Evolutionary conservation across 2,329 filamentous ascomycete species (phyloP).

Genomic region (Seiridium unicorne): DNA sequence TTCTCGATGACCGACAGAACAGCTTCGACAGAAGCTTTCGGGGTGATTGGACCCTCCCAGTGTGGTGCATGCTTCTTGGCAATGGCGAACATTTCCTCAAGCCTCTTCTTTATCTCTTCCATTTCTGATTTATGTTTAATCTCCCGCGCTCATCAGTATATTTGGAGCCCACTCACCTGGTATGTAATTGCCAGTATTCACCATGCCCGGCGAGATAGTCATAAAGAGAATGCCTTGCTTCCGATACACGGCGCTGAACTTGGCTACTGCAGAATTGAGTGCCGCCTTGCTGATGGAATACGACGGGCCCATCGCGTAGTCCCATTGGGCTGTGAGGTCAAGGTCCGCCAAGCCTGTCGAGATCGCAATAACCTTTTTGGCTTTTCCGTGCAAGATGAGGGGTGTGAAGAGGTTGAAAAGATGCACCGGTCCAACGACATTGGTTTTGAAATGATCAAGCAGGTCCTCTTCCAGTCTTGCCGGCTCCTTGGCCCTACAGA

Average conservation of each 20-base stretch:
- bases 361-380: conserved; percentile 53
- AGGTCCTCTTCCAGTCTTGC: conserved; percentile 11
- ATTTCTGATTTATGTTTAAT: background rate
- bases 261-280: conserved; percentile 22
- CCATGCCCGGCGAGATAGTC: conserved; percentile 41
- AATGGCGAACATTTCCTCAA: conserved; percentile 11
- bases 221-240: conserved; percentile 44
- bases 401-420: conserved; percentile 52
- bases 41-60: conserved; percentile 18
- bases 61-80: conserved; percentile 16
- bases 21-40: conserved; percentile 19
- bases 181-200: conserved; percentile 21
- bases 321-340: conserved; percentile 21
- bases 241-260: conserved; percentile 40
- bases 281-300: conserved; percentile 42
- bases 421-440: conserved; percentile 49
- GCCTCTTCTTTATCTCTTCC: conserved; percentile 8
- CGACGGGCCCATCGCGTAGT: conserved; percentile 32
- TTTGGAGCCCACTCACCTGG: too few relatives aligned
- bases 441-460: conserved; percentile 28
- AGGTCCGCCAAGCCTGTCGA: conserved; percentile 45
- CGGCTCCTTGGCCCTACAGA: conserved; percentile 1
- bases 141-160: background rate
- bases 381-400: conserved; percentile 44
- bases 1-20: conserved; percentile 20